Percentiles rank a stretch among this genome's conserved stretches.
Conservation (phyloP, 1,284 basidiomycete species). For the Apiotrichum akiyoshidainum region DNA sequence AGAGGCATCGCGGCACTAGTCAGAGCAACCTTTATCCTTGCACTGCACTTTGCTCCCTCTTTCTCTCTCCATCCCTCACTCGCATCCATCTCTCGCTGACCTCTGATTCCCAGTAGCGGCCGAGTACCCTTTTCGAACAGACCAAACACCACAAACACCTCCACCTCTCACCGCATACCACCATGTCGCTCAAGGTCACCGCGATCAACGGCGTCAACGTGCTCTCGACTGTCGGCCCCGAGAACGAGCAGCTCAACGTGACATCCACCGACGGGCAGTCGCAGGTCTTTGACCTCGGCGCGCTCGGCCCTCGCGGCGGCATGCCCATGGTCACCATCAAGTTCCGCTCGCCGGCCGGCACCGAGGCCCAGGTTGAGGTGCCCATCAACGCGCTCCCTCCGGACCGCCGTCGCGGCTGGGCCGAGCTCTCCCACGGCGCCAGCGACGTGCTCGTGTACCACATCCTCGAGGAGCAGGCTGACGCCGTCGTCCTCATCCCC, state of each 20-base stretch:
- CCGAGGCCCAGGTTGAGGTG: conserved; percentile 4
- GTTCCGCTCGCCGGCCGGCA: background rate
- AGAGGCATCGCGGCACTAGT: no score
- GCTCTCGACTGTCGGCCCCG: background rate
- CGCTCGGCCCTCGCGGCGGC: conserved; percentile 14
- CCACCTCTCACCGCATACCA: background rate
- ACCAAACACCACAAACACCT: background rate
- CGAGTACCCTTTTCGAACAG: no score
- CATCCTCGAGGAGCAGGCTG: conserved; percentile 3
- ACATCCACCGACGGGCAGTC: background rate
- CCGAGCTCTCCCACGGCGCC: background rate
- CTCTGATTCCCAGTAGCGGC: no score
- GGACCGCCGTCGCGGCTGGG: conserved; percentile 17
- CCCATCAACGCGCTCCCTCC: conserved; percentile 3
- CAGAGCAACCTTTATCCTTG: no score
- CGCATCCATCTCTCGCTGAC: no score
- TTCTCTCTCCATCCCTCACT: no score
- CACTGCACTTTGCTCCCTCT: no score
- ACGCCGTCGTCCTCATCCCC: conserved; percentile 22
- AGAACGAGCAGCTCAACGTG: background rate
- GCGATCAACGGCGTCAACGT: background rate
- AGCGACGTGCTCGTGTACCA: conserved; percentile 10
- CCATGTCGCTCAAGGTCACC: conserved; percentile 7
- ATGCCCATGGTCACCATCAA: conserved; percentile 5
- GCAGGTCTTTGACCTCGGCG: conserved; percentile 6